Percentiles rank a stretch among this genome's conserved stretches.
phyloP scores from a whole-genome alignment of 176 grass and related monocot genomes.

The Juncus effusus region DNA sequence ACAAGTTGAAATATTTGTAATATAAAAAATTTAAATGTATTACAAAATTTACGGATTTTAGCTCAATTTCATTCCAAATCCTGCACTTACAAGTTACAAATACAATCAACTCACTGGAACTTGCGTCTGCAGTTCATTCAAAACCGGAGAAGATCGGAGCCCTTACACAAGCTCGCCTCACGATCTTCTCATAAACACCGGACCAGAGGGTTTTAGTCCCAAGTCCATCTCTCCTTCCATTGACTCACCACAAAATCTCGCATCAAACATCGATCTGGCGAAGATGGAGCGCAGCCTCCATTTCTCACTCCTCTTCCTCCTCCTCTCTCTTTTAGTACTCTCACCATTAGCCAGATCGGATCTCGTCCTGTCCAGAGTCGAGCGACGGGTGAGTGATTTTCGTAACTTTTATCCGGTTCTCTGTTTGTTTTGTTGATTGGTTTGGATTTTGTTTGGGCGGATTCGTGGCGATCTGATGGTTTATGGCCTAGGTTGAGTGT shows the following conservation, averaged over 20 bases:
- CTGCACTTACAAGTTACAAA: too few species aligned
- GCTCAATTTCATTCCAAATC: too few species aligned
- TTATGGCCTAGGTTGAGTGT: slow-evolving; percentile 31
- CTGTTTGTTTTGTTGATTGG: neutral
- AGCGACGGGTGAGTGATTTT: slow-evolving; percentile 57
- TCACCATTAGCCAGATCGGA: slow-evolving; percentile 49
- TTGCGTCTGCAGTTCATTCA: too few species aligned
- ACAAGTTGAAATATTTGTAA: too few species aligned
- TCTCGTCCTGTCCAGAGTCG: slow-evolving; percentile 71
- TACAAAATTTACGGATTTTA: too few species aligned
- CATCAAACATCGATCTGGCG: slow-evolving; percentile 38
- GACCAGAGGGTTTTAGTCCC: slow-evolving; percentile 43
- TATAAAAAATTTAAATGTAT: too few species aligned
- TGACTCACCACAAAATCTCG: neutral
- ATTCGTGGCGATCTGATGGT: slow-evolving; percentile 8
- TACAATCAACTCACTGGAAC: too few species aligned
- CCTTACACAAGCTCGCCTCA: too few species aligned
- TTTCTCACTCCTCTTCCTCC: slow-evolving; percentile 22
- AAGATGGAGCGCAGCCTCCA: slow-evolving; percentile 34
- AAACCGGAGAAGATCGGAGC: too few species aligned
- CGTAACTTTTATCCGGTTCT: neutral
- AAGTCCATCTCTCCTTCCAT: slow-evolving; percentile 14
- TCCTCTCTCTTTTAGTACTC: slow-evolving; percentile 19
- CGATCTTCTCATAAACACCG: slow-evolving; percentile 1
- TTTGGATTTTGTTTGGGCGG: neutral